phyloP scores from a whole-genome alignment of 495 filamentous ascomycete genomes.

The Lophium mytilinum region DNA sequence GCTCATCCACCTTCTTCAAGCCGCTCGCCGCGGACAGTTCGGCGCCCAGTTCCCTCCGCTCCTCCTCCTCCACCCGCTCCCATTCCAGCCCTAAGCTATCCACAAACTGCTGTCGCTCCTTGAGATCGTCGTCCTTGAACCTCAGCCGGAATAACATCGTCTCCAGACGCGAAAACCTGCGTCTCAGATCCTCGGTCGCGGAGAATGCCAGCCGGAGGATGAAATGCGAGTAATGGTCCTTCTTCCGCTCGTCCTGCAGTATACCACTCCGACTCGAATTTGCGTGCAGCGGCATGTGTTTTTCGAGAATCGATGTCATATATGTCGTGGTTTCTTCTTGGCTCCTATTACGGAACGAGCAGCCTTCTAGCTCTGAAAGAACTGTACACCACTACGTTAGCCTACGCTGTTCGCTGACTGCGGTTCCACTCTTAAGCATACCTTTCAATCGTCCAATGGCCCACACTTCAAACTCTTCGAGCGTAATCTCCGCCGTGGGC shows the following conservation, averaged over 20 bases:
- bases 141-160: conserved; percentile 79
- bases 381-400: conserved; percentile 45
- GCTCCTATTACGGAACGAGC: conserved; percentile 85
- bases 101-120: conserved; percentile 70
- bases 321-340: conserved; percentile 67
- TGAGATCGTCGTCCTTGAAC: conserved; percentile 58
- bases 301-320: conserved; percentile 72
- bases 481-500: conserved; percentile 87
- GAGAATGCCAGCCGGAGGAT: conserved; percentile 92
- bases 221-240: conserved; percentile 97
- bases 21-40: conserved; percentile 45
- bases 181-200: conserved; percentile 82
- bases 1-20: conserved; percentile 45
- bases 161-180: conserved; percentile 79
- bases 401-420: neutral
- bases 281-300: conserved; percentile 75
- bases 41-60: conserved; percentile 50
- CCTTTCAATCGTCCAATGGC: conserved; percentile 86
- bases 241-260: conserved; percentile 69
- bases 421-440: conserved; percentile 32
- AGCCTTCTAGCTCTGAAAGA: conserved; percentile 90
- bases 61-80: conserved; percentile 71
- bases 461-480: conserved; percentile 99
- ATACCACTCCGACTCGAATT: conserved; percentile 57
- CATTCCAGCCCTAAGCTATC: conserved; percentile 67